A percentile compares a stretch with the other conserved stretches of the same genome.
These are phyloP conservation scores for Hypoxylon sp. DNA, from an alignment of 2,329 filamentous ascomycete genomes.

Conservation along the genomic window DNA sequence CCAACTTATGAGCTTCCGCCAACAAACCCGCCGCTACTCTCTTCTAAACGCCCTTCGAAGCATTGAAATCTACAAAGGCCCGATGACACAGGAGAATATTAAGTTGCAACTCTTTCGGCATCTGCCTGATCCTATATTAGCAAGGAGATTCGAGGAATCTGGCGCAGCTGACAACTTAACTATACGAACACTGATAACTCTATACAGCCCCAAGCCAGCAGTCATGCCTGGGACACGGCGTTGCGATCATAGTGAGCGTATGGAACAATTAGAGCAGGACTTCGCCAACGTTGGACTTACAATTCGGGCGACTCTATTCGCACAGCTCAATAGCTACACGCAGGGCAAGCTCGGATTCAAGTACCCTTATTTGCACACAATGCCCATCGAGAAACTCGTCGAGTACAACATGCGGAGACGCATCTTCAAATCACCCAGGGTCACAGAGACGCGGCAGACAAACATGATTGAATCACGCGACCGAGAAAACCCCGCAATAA, in stretches of 20 bases:
- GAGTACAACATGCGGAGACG: slow-evolving; percentile 39
- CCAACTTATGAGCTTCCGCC: slow-evolving; percentile 6
- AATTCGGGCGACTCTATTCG: slow-evolving; percentile 47
- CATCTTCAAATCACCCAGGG: not conserved
- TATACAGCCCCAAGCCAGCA: slow-evolving; percentile 32
- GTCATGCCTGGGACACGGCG: slow-evolving; percentile 3
- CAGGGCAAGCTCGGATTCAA: slow-evolving; percentile 38
- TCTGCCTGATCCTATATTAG: slow-evolving; percentile 46
- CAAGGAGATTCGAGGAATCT: slow-evolving; percentile 40
- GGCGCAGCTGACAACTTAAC: slow-evolving; percentile 42
- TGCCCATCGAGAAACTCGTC: slow-evolving; percentile 43
- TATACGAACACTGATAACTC: slow-evolving; percentile 42
- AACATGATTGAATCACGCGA: slow-evolving; percentile 14
- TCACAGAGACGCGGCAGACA: slow-evolving; percentile 12
- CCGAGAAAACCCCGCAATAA: slow-evolving; percentile 28
- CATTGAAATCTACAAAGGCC: slow-evolving; percentile 36
- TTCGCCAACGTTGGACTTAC: slow-evolving; percentile 31
- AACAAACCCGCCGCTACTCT: slow-evolving; percentile 32
- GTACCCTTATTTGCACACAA: slow-evolving; percentile 42
- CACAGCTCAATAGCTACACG: slow-evolving; percentile 28
- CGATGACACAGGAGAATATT: slow-evolving; percentile 41
- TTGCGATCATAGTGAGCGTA: not conserved
- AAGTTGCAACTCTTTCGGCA: slow-evolving; percentile 42
- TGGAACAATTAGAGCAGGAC: slow-evolving; percentile 32
- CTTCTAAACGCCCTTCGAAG: slow-evolving; percentile 45